Conservation (phyloP, 2,329 filamentous ascomycete species). For the Seiridium cupressi region DNA sequence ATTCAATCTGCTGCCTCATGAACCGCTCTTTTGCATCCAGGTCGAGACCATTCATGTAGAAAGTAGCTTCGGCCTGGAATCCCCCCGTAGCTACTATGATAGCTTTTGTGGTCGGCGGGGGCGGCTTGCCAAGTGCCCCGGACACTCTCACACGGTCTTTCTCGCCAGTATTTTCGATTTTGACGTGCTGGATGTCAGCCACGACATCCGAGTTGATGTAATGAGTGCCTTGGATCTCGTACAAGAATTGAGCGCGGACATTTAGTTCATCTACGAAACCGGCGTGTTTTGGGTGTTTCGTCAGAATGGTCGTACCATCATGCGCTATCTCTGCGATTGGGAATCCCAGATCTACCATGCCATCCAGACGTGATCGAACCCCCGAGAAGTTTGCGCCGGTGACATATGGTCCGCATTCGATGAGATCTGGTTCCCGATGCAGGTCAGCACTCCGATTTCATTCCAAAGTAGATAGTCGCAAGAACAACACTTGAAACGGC, state of each 20-base stretch:
- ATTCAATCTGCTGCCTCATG: slow-evolving; percentile 18
- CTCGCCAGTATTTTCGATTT: slow-evolving; percentile 18
- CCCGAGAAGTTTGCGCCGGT: slow-evolving; percentile 46
- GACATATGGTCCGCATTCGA: slow-evolving; percentile 40
- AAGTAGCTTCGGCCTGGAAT: slow-evolving; percentile 8
- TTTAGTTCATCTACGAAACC: slow-evolving; percentile 24
- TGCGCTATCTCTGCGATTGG: slow-evolving; percentile 7
- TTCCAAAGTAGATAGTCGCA: not conserved
- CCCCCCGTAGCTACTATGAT: slow-evolving; percentile 4
- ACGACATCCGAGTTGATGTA: slow-evolving; percentile 44
- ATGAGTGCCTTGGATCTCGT: slow-evolving; percentile 42
- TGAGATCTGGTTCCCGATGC: slow-evolving; percentile 24
- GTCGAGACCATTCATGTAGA: slow-evolving; percentile 6
- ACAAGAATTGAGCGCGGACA: slow-evolving; percentile 36
- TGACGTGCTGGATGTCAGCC: slow-evolving; percentile 27
- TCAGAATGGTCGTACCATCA: slow-evolving; percentile 6
- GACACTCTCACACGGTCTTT: slow-evolving; percentile 12
- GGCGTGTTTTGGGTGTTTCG: slow-evolving; percentile 17
- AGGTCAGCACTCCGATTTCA: not conserved
- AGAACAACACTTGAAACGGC: not conserved
- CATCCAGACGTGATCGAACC: slow-evolving; percentile 24
- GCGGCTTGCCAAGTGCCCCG: slow-evolving; percentile 16
- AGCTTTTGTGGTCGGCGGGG: slow-evolving; percentile 14
- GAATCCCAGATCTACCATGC: slow-evolving; percentile 24
- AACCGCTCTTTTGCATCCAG: slow-evolving; percentile 12